Evolutionary conservation across 495 filamentous ascomycete genomes (phyloP), one percentile per base, ranked within the genome.

Genomic region (Penicillium desertorum): DNA sequence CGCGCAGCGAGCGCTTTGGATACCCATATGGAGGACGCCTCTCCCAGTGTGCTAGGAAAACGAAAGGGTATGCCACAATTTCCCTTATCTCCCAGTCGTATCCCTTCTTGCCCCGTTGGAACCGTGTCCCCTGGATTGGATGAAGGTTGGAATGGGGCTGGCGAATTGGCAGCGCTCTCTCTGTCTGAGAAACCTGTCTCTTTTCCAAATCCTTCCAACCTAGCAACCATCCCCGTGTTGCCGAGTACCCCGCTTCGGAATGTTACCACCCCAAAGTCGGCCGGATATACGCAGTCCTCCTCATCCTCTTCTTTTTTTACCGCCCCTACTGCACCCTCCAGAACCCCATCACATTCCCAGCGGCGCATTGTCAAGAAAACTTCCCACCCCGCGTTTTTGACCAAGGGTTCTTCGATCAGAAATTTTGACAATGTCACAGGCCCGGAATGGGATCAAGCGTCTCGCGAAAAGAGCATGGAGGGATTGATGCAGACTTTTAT

Each of bases 371-470:
- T 69, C 11, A 70, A 60, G 42, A 71, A 57, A 57, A 55, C 65
- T 51, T 59, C 53, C 25, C 58, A 45, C 34, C 61, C 61, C 23
- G 34, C 62, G 1, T 95, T 81, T 75, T 79, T 96, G 61, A 86
- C 80, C 41, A 91, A 88, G 74, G 75, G 84, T 71, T 89, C 90
- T 77, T 84, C 85, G 73, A 67, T 80, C 60, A 76, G 69, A 54
- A 81, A 72, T 59, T 74, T 72, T 77, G 64, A 76, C 68, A 57
- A 57, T 59, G 50, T 44, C 65, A 53, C 64, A 77, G 75, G 67
- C 65, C 69, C 79, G 85, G 88, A 83, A 54, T 92, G 84, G 81
- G 88, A 96, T 69, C 82, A 85, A 54, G 83, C 88, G 50, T 76
- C 76, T 57, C 79, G 83, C 46, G 78, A 93, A 57, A 81, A 84